Evolutionary conservation across 2,329 filamentous ascomycete genomes (phyloP), one percentile per base, ranked within the genome.

Genomic region (Neonectria coccinea): DNA sequence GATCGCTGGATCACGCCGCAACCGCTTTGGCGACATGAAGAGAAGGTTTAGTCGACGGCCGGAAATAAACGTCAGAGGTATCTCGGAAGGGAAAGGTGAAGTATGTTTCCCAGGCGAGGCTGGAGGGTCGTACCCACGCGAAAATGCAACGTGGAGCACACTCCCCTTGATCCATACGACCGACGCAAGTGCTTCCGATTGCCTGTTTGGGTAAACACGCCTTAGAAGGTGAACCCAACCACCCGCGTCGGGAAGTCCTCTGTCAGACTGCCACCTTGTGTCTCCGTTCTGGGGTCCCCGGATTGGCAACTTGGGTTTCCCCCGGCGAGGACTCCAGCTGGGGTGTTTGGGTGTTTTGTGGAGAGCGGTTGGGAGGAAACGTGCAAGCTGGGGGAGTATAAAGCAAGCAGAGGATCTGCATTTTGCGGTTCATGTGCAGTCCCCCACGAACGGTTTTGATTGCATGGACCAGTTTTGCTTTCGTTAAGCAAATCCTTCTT

Each of bases 231-330:
- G 25, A 70, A 41, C 44, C 31, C 29, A 70, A 11, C 67, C 65
- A 61, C 65, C 18, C n/a, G 20, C 29, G 44, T 27, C 29, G 29
- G 20, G 33, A 16, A 36, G 14, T 16, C 33, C 5, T 27, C 2
- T 54, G 16, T 27, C 22, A 42, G 47, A 22, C 41, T 29, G 44
- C 10, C 2, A 53, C 47, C 47, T 31, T 14, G 45, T 14, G 20
- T 62, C 52, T 60, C 39, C 61, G 20, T 63, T 71, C 69, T 71
- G 69, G 69, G 68, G 69, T 68, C 69, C 68, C 68, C 69, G 59
- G 69, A 71, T 70, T 65, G 57, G 45, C 63, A 42, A 56, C 31
- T 59, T 54, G 18, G 31, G 7, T 22, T 27, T 54, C 29, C 53
- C 53, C 61, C 56, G 33, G 36, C 9, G 44, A 45, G 53, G 16